phyloP scores from a whole-genome alignment of 169 alveolate genomes.

The Plasmodium relictum region DNA sequence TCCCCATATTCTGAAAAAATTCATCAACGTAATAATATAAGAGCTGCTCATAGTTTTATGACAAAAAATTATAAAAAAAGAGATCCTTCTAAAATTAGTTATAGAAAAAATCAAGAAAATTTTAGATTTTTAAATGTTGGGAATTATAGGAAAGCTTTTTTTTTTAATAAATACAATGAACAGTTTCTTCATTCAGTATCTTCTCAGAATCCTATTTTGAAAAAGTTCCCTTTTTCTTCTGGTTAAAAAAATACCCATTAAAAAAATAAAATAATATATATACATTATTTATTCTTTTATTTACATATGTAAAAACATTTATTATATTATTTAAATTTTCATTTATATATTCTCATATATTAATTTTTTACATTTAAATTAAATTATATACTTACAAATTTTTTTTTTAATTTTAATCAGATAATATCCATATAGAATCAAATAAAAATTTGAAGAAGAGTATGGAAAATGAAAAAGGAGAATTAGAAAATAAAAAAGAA shows the following conservation, averaged over 20 bases:
- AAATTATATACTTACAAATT: no score
- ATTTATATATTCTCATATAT: background rate
- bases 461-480: background rate
- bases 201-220: background rate
- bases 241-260: no score
- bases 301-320: background rate
- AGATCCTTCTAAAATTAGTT: constrained; percentile 47
- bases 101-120: constrained; percentile 39
- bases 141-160: constrained; percentile 30
- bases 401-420: no score
- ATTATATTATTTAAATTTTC: background rate
- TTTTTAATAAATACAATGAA: constrained; percentile 17
- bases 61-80: constrained; percentile 84
- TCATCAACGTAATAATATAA: constrained; percentile 79
- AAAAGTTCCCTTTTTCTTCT: background rate
- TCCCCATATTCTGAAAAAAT: constrained; percentile 79
- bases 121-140: constrained; percentile 68
- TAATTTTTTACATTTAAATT: background rate
- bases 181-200: background rate
- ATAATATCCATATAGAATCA: no score
- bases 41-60: constrained; percentile 88
- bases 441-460: background rate
- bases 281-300: no score
- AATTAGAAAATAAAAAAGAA: background rate
- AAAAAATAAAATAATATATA: no score